Percentiles rank a stretch among this genome's conserved stretches.
Conservation (phyloP, 352 stramenopile genomes). For the Phytophthora vignae region DNA sequence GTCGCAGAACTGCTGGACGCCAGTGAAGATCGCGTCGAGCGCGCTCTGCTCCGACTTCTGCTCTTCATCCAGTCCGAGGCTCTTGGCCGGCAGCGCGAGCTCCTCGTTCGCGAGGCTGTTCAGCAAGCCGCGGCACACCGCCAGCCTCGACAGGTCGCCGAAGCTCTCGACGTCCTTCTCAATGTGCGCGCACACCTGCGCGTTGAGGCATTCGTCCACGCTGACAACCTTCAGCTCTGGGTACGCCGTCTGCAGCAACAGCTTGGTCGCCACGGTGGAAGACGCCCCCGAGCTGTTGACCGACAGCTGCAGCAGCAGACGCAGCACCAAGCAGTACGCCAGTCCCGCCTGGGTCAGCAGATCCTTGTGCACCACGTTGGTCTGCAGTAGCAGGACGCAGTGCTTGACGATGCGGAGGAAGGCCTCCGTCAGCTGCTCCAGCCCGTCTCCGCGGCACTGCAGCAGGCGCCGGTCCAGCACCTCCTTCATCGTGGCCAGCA, state of each 20-base stretch:
- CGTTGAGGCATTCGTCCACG: constrained; percentile 6
- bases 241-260: constrained; percentile 54
- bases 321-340: constrained; percentile 72
- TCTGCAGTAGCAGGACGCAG: constrained; percentile 74
- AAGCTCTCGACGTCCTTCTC: constrained; percentile 53
- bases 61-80: constrained; percentile 20
- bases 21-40: constrained; percentile 65
- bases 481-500: constrained; percentile 72
- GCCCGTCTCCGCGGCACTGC: constrained; percentile 15
- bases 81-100: constrained; percentile 32
- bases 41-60: constrained; percentile 33
- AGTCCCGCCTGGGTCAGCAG: constrained; percentile 80
- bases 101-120: constrained; percentile 72
- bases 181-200: constrained; percentile 39
- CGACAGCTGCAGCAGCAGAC: constrained; percentile 57
- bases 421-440: constrained; percentile 15
- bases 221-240: constrained; percentile 39
- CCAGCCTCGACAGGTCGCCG: constrained; percentile 61
- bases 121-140: constrained; percentile 71
- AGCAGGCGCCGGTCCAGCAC: constrained; percentile 48
- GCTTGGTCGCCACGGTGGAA: constrained; percentile 17
- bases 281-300: neutral
- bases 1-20: constrained; percentile 60
- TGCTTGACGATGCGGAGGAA: constrained; percentile 60
- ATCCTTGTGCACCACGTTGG: constrained; percentile 81